A percentile compares a stretch with the other conserved stretches of the same genome.
Evolutionary conservation across 768 basidiomycete genomes (phyloP).

Genomic region (Harrya chromipes): DNA sequence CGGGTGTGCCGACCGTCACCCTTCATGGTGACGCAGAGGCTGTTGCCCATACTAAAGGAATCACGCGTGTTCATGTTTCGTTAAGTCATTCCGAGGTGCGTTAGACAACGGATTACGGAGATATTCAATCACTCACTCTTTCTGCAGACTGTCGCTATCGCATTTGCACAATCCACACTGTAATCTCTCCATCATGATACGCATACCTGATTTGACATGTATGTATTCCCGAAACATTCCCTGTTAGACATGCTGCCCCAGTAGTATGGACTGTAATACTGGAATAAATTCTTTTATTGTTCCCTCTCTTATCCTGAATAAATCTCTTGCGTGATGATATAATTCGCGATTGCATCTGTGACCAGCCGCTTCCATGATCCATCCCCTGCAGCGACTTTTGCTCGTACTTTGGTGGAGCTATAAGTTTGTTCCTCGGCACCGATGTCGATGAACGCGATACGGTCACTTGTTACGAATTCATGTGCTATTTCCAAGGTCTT

Average conservation of each 20-base stretch:
- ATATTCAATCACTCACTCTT: slow-evolving; percentile 16
- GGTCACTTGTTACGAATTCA: slow-evolving; percentile 49
- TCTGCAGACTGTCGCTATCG: slow-evolving; percentile 73
- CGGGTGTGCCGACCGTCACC: slow-evolving; percentile 75
- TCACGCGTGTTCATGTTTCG: slow-evolving; percentile 76
- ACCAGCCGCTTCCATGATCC: slow-evolving; percentile 48
- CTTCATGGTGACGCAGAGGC: slow-evolving; percentile 78
- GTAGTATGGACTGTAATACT: slow-evolving; percentile 4
- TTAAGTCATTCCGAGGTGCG: slow-evolving; percentile 90
- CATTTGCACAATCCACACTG: slow-evolving; percentile 74
- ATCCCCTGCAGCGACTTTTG: slow-evolving; percentile 18
- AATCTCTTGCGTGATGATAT: slow-evolving; percentile 46
- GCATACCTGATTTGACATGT: not conserved
- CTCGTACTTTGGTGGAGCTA: slow-evolving; percentile 70
- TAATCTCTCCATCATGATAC: slow-evolving; percentile 8
- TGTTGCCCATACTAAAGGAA: slow-evolving; percentile 68
- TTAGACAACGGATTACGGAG: slow-evolving; percentile 13
- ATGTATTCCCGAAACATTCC: slow-evolving; percentile 3
- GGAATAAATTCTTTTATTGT: slow-evolving; percentile 13
- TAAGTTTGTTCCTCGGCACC: slow-evolving; percentile 50
- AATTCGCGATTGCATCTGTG: slow-evolving; percentile 44
- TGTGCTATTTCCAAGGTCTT: slow-evolving; percentile 34
- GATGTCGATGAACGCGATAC: slow-evolving; percentile 62
- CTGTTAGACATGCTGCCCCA: slow-evolving; percentile 1
- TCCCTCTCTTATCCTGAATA: slow-evolving; percentile 30